phyloP scores from a whole-genome alignment of 345 rosid genomes.

The Boechera stricta region DNA sequence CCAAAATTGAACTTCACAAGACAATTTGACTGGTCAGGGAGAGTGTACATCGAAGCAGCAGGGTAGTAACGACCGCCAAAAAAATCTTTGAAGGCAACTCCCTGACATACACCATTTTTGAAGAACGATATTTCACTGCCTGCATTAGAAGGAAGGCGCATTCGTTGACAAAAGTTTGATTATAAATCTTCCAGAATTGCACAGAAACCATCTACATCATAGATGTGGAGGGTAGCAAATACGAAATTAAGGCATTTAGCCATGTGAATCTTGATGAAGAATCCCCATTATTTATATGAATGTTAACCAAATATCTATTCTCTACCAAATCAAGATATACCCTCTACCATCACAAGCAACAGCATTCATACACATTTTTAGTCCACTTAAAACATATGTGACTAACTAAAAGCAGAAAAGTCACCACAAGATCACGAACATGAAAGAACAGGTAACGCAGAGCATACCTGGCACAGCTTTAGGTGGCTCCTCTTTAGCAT shows the following conservation, averaged over 20 bases:
- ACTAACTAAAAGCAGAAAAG: constrained; percentile 23
- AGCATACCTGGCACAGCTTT: constrained; percentile 80
- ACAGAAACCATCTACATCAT: neutral
- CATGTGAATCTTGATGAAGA: constrained; percentile 26
- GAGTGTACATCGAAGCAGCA: constrained; percentile 99
- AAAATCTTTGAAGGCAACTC: constrained; percentile 86
- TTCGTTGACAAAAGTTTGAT: neutral
- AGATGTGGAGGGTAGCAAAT: neutral
- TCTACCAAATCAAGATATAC: constrained; percentile 11
- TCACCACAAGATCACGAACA: neutral
- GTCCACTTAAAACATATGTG: neutral
- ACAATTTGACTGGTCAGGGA: constrained; percentile 89
- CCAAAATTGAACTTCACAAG: constrained; percentile 92
- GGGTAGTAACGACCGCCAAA: constrained; percentile 90
- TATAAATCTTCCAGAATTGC: neutral
- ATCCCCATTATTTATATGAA: constrained; percentile 7
- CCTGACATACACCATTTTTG: constrained; percentile 88
- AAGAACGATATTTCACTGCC: constrained; percentile 97
- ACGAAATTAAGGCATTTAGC: neutral
- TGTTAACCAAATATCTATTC: constrained; percentile 1
- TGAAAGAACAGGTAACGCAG: neutral
- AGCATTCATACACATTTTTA: neutral
- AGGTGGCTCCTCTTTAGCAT: constrained; percentile 84
- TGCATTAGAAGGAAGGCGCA: constrained; percentile 46
- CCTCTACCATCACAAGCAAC: constrained; percentile 5